A percentile compares a stretch with the other conserved stretches of the same genome.
These are phyloP conservation scores for Glycine latifolia DNA, from an alignment of 306 rosid species.

Conservation along the genomic window DNA sequence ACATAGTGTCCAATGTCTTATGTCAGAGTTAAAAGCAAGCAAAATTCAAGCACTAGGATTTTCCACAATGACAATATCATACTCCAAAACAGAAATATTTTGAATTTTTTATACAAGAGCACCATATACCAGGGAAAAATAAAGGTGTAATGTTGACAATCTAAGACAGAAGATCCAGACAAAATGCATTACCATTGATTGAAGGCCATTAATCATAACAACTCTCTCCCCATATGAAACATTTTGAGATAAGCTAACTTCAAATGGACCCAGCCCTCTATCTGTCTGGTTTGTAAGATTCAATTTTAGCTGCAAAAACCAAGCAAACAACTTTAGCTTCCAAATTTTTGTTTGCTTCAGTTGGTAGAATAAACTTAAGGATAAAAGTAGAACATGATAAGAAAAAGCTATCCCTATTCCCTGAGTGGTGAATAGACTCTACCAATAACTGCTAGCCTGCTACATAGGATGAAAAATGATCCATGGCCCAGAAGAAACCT, in stretches of 20 bases:
- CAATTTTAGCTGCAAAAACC: conserved; percentile 72
- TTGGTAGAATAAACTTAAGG: neutral
- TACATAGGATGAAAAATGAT: conserved; percentile 26
- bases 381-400: conserved; percentile 37
- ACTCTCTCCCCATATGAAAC: conserved; percentile 64
- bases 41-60: conserved; percentile 26
- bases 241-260: conserved; percentile 70
- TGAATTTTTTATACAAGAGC: conserved; percentile 5
- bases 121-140: conserved; percentile 24
- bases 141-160: conserved; percentile 31
- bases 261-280: conserved; percentile 86
- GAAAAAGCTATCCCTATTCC: conserved; percentile 10
- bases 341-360: conserved; percentile 21
- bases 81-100: conserved; percentile 37
- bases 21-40: conserved; percentile 29
- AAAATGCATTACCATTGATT: conserved; percentile 69
- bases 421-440: conserved; percentile 30
- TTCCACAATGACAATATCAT: conserved; percentile 45
- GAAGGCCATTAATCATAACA: conserved; percentile 85
- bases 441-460: conserved; percentile 33
- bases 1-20: conserved; percentile 33
- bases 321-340: conserved; percentile 50
- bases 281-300: conserved; percentile 78
- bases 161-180: conserved; percentile 34
- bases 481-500: conserved; percentile 7